These are phyloP conservation scores for Cercospora brassicicola DNA, from an alignment of 2,329 filamentous ascomycete genomes.

Conservation along the genomic window DNA sequence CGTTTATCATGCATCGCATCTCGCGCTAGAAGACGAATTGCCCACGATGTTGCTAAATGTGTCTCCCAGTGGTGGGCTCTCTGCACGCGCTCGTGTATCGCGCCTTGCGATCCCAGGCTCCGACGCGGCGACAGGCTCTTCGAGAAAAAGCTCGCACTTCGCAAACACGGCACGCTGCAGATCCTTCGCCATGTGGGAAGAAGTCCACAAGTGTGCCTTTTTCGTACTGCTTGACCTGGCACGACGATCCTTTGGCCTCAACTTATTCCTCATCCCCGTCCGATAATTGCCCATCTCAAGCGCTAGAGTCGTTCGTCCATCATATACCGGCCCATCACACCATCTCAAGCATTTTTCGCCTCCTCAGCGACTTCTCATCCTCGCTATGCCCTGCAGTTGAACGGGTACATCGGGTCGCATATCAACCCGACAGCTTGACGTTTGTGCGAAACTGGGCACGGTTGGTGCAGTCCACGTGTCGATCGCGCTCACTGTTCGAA, in stretches of 20 bases:
- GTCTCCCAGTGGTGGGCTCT: not conserved
- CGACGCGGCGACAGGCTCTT: not conserved
- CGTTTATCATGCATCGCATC: conserved; percentile 18
- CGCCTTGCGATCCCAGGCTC: not conserved
- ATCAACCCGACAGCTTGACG: conserved; percentile 1
- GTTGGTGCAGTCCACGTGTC: not conserved
- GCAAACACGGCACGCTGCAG: not conserved
- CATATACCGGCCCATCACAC: conserved; percentile 10
- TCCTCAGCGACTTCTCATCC: conserved; percentile 1
- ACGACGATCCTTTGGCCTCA: conserved; percentile 1
- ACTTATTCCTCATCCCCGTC: not conserved
- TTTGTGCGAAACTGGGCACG: not conserved
- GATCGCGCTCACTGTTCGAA: not conserved
- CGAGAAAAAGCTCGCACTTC: not conserved
- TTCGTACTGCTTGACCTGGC: not conserved
- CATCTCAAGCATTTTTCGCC: conserved; percentile 2
- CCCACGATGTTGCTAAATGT: conserved; percentile 19
- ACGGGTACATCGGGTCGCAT: conserved; percentile 6
- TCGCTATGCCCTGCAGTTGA: conserved; percentile 7
- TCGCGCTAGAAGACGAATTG: conserved; percentile 12
- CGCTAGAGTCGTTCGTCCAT: not conserved
- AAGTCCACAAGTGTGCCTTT: not conserved
- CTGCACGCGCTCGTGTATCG: conserved; percentile 16
- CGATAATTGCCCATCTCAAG: not conserved
- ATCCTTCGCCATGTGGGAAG: conserved; percentile 9